Base-by-base conservation (phyloP, 345 rosid genomes). In the Cochlearia excelsa region DNA sequence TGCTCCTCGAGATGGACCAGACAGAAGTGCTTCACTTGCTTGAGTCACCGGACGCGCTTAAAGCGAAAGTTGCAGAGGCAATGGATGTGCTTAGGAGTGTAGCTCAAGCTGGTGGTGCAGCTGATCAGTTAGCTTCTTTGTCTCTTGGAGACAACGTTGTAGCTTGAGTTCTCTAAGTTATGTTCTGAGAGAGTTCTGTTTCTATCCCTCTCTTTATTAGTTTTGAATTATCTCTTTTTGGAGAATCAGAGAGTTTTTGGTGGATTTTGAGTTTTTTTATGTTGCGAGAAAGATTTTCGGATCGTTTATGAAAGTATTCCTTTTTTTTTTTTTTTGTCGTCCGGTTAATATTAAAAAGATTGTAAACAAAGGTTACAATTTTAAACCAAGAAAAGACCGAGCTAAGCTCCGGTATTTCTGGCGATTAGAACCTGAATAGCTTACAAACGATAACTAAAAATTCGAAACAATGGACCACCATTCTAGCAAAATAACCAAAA, bases 1-100 rank as follows among this genome's bases (percentile, higher is more conserved):
- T 81, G 82, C 82, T 81, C 52, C 72, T 81, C 16, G 85, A 81
- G 51, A 81, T 81, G 85, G 85, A 81, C 50, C 85, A 81, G 66
- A 76, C 82, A 4, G 85, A 81, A 63, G 85, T 81, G 7, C 57
- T 81, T 70, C 85, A 78, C 68, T 69, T 81, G 81, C 78, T 81
- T 26, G 85, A 81, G 57, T 81, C 85, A n/a, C 85, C 85, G 31
- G 85, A 78, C 28, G 79, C 85, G 48, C 79, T 81, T 5, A 76
- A 81, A 67, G 67, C 81, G 3, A 81, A 81, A 75, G 85, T 81
- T 54, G 77, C 75, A 27, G 85, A 81, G 45, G 85, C 85, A 30
- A 78, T 81, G 82, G 77, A 73, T 54, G 77, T 73, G 31, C 55
- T 73, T 59, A 73, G 73, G 68, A 73, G 68, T 59, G 77, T 73